Evolutionary conservation across 306 rosid species (phyloP).

Genomic region (Cotoneaster glaucophyllus): DNA sequence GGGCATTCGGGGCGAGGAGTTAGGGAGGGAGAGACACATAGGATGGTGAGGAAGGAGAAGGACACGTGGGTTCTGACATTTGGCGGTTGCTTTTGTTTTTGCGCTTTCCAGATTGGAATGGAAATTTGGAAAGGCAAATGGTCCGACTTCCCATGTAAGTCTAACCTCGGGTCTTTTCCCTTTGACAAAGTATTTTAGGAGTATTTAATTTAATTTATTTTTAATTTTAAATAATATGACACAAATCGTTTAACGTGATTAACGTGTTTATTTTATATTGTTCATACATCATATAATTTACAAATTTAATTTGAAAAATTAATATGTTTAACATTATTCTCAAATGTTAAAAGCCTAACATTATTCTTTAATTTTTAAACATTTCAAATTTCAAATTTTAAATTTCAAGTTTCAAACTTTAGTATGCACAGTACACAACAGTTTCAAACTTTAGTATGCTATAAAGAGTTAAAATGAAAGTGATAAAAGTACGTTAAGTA

Average conservation of each 20-base stretch:
- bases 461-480: too few relatives aligned
- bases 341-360: too few relatives aligned
- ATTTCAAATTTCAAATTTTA: not conserved
- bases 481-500: too few relatives aligned
- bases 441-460: too few relatives aligned
- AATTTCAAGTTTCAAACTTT: too few relatives aligned
- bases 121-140: not conserved
- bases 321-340: too few relatives aligned
- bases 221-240: too few relatives aligned
- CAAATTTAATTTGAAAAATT: too few relatives aligned
- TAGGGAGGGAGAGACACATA: slow-evolving; percentile 19
- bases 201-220: not conserved
- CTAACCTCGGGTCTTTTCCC: not conserved
- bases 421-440: too few relatives aligned
- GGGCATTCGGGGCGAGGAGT: slow-evolving; percentile 13
- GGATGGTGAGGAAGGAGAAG: not conserved
- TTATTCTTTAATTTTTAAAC: too few relatives aligned
- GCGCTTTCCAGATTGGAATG: not conserved
- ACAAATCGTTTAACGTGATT: rapidly evolving
- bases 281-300: too few relatives aligned
- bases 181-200: not conserved
- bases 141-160: not conserved
- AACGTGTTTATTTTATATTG: too few relatives aligned
- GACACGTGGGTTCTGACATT: slow-evolving; percentile 21
- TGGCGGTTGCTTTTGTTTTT: not conserved